These are phyloP conservation scores for Cercospora sp. DNA, from an alignment of 2,329 filamentous ascomycete genomes.

Conservation along the genomic window DNA sequence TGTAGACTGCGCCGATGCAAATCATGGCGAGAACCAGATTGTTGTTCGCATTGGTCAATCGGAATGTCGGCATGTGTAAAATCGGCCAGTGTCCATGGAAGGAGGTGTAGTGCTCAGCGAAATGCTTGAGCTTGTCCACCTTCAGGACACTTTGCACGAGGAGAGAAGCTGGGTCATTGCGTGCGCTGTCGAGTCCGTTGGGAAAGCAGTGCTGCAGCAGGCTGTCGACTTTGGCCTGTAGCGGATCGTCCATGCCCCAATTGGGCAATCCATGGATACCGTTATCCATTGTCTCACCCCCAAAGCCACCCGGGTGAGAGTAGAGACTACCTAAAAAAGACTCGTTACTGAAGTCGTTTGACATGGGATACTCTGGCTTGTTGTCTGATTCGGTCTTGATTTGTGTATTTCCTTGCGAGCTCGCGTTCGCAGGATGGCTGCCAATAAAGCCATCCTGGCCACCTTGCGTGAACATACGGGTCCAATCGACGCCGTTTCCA, in stretches of 20 bases:
- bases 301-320: constrained; percentile 47
- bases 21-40: constrained; percentile 69
- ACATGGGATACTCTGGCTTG: constrained; percentile 40
- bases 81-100: constrained; percentile 74
- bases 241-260: constrained; percentile 49
- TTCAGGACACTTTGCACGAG: constrained; percentile 57
- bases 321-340: constrained; percentile 53
- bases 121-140: constrained; percentile 68
- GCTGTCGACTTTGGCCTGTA: constrained; percentile 48
- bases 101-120: constrained; percentile 69
- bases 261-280: constrained; percentile 41
- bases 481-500: constrained; percentile 45
- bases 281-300: constrained; percentile 40
- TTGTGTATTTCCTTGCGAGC: constrained; percentile 37
- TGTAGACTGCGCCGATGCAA: constrained; percentile 74
- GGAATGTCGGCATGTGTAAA: constrained; percentile 70
- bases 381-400: constrained; percentile 49
- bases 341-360: constrained; percentile 48
- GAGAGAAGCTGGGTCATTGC: constrained; percentile 52
- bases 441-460: constrained; percentile 49
- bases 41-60: constrained; percentile 64
- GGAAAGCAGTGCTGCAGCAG: constrained; percentile 55
- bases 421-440: constrained; percentile 49
- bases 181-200: constrained; percentile 57
- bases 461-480: constrained; percentile 47